Evolutionary conservation across 2,329 filamentous ascomycete species (phyloP).

Genomic region (Ambrosiella cleistominuta): DNA sequence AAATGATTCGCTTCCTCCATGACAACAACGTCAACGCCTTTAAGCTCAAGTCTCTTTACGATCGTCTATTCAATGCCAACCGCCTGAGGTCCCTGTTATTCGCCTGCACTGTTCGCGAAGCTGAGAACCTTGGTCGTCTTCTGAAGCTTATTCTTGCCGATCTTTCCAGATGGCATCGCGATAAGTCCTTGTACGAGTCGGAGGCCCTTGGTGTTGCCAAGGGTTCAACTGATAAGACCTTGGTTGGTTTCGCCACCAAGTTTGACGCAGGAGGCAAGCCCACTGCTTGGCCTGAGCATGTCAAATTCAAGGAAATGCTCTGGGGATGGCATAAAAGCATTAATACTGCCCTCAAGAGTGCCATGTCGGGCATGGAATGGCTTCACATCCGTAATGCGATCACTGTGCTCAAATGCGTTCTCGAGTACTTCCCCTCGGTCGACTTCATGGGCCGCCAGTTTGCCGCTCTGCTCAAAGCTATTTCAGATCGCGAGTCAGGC

Average conservation of each 20-base stretch:
- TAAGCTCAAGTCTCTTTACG: slow-evolving; percentile 66
- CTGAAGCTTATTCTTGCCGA: slow-evolving; percentile 67
- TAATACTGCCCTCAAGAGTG: slow-evolving; percentile 61
- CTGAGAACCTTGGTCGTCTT: slow-evolving; percentile 84
- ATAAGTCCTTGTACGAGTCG: slow-evolving; percentile 57
- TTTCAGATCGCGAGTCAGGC: slow-evolving; percentile 41
- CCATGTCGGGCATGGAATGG: slow-evolving; percentile 71
- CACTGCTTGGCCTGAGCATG: slow-evolving; percentile 58
- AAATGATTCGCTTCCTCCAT: slow-evolving; percentile 75
- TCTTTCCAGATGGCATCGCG: slow-evolving; percentile 67
- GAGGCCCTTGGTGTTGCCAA: slow-evolving; percentile 42
- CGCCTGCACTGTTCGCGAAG: slow-evolving; percentile 74
- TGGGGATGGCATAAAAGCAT: slow-evolving; percentile 84
- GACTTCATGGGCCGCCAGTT: slow-evolving; percentile 69
- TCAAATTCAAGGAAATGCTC: slow-evolving; percentile 68
- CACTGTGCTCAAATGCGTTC: slow-evolving; percentile 64
- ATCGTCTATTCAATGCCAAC: slow-evolving; percentile 69
- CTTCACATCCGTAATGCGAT: slow-evolving; percentile 97
- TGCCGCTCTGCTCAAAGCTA: slow-evolving; percentile 44
- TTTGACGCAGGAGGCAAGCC: slow-evolving; percentile 46
- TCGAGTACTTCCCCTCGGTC: slow-evolving; percentile 70
- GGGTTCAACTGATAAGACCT: slow-evolving; percentile 30
- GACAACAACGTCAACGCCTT: slow-evolving; percentile 72
- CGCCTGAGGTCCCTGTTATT: slow-evolving; percentile 70
- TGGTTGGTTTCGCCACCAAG: slow-evolving; percentile 62